These are phyloP conservation scores for Coemansia sp. DNA, from an alignment of 192 early-diverging fungal species.

Conservation along the genomic window DNA sequence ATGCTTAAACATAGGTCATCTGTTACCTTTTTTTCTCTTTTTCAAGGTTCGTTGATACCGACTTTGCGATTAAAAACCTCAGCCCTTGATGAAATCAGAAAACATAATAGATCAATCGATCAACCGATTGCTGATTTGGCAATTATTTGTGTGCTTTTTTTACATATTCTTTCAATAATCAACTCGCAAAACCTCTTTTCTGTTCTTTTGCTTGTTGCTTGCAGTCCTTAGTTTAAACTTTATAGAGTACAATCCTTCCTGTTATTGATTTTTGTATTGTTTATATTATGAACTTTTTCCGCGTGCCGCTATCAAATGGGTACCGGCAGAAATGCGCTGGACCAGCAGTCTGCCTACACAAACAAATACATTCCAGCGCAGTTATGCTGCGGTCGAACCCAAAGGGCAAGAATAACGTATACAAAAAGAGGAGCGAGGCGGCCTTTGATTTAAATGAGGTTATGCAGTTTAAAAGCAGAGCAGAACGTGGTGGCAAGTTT, in stretches of 20 bases:
- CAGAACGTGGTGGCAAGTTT: neutral
- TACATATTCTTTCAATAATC: neutral
- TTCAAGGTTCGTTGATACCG: too few species aligned
- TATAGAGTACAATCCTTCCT: neutral
- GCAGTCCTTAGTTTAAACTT: too few species aligned
- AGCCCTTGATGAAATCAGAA: too few species aligned
- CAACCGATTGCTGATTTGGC: too few species aligned
- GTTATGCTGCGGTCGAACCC: too few species aligned
- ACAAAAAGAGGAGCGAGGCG: neutral
- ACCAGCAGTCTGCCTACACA: too few species aligned
- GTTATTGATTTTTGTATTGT: neutral
- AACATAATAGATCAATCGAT: neutral
- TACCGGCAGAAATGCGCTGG: too few species aligned
- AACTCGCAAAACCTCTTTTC: neutral
- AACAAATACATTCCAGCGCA: too few species aligned
- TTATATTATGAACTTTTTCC: neutral
- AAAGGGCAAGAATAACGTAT: too few species aligned
- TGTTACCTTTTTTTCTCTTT: too few species aligned
- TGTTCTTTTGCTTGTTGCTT: neutral
- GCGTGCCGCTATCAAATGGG: neutral
- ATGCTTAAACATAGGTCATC: too few species aligned
- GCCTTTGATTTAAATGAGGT: neutral
- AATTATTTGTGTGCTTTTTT: neutral
- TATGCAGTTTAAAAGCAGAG: neutral
- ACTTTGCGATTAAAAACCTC: too few species aligned